These are phyloP conservation scores for Serendipita sp. DNA, from an alignment of 1,284 basidiomycete species.

Conservation along the genomic window DNA sequence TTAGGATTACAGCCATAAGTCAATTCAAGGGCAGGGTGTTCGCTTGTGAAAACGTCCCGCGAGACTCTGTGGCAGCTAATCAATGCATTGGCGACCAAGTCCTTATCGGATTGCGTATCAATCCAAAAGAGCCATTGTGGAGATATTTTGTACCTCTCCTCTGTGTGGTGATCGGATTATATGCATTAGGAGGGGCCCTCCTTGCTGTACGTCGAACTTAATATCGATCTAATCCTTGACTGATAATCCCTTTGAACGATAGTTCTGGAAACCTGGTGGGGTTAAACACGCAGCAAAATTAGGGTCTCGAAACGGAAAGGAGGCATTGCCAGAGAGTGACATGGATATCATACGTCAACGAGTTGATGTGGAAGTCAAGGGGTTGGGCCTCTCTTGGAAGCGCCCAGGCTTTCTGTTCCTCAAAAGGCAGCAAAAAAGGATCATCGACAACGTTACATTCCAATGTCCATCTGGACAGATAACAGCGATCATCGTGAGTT, in stretches of 20 bases:
- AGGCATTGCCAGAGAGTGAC: constrained; percentile 20
- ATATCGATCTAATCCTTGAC: neutral
- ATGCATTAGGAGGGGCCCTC: constrained; percentile 22
- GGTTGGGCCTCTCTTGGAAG: constrained; percentile 22
- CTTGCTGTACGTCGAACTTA: constrained; percentile 18
- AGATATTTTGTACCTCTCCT: constrained; percentile 21
- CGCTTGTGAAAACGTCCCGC: constrained; percentile 23
- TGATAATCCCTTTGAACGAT: neutral
- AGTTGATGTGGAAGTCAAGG: constrained; percentile 24
- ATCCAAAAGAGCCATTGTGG: constrained; percentile 21
- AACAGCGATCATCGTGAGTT: constrained; percentile 27
- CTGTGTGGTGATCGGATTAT: constrained; percentile 25
- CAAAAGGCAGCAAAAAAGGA: constrained; percentile 21
- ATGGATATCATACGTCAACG: constrained; percentile 24
- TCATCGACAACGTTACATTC: constrained; percentile 27
- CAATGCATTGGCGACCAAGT: constrained; percentile 29
- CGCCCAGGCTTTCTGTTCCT: constrained; percentile 13
- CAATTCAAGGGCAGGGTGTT: constrained; percentile 28
- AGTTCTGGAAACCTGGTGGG: constrained; percentile 25
- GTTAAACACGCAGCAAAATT: constrained; percentile 26
- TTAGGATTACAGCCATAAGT: constrained; percentile 23
- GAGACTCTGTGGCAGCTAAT: constrained; percentile 15
- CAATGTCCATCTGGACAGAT: constrained; percentile 31
- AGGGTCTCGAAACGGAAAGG: constrained; percentile 23
- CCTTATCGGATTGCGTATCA: constrained; percentile 24